A percentile compares a stretch with the other conserved stretches of the same genome.
phyloP scores from a whole-genome alignment of 148 eudicot species.

The Rhododendron griersonianum region DNA sequence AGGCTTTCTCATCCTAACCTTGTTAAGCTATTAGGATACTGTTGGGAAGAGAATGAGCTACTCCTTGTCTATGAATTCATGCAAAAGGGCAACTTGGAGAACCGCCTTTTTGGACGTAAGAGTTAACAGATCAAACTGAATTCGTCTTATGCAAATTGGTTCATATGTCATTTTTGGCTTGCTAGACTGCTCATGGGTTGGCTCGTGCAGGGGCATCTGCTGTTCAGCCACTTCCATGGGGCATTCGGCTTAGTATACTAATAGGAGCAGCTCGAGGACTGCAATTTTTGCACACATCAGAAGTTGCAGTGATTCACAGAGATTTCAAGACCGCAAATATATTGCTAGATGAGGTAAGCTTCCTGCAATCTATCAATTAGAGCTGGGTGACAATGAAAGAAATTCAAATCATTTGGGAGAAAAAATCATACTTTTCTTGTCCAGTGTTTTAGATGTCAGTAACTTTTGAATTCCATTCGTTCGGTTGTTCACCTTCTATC shows the following conservation, averaged over 20 bases:
- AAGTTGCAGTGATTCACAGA: constrained; percentile 60
- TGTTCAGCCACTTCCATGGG: constrained; percentile 91
- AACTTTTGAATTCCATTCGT: neutral
- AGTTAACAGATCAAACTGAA: neutral
- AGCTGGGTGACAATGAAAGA: neutral
- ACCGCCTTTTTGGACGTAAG: constrained; percentile 86
- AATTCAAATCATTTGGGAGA: neutral
- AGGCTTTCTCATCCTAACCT: constrained; percentile 23
- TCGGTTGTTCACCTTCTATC: neutral
- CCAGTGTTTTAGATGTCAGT: neutral
- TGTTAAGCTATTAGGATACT: constrained; percentile 75
- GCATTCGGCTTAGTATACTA: constrained; percentile 54
- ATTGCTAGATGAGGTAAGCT: constrained; percentile 73
- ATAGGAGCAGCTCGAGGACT: constrained; percentile 89
- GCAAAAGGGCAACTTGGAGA: constrained; percentile 80
- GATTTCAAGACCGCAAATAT: constrained; percentile 88
- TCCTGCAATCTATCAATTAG: neutral
- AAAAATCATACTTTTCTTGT: neutral
- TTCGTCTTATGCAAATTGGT: too few relatives aligned
- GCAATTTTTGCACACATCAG: constrained; percentile 60
- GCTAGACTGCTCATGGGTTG: neutral
- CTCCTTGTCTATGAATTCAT: constrained; percentile 78
- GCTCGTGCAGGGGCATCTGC: constrained; percentile 52
- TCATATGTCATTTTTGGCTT: neutral
- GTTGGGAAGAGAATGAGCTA: constrained; percentile 65